These are phyloP conservation scores for Dactylellina sp. DNA, from an alignment of 2,329 filamentous ascomycete genomes.

Conservation along the genomic window DNA sequence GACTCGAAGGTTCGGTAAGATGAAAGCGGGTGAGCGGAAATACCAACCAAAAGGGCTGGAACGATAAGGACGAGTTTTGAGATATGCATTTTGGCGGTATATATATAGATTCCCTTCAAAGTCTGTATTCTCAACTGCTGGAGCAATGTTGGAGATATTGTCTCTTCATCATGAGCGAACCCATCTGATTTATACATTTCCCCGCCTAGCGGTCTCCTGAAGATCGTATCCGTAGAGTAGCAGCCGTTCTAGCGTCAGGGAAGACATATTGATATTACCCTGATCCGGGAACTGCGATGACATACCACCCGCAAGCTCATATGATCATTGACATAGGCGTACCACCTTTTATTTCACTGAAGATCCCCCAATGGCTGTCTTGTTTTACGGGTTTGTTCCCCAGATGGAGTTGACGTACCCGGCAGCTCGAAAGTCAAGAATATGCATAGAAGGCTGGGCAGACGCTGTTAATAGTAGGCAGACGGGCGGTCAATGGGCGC, in stretches of 20 bases:
- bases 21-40: conserved; percentile 39
- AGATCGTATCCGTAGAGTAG: background rate
- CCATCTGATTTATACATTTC: conserved; percentile 33
- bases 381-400: conserved; percentile 1
- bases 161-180: conserved; percentile 4
- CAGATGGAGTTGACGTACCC: conserved; percentile 11
- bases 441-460: conserved; percentile 1
- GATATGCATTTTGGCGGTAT: conserved; percentile 35
- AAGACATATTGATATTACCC: conserved; percentile 1
- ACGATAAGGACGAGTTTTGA: conserved; percentile 27
- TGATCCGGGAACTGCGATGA: conserved; percentile 22
- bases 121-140: conserved; percentile 6
- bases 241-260: background rate
- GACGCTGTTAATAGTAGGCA: conserved; percentile 31
- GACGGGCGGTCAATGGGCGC: conserved; percentile 3
- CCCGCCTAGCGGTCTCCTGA: background rate
- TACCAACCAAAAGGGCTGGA: conserved; percentile 24
- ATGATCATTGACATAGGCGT: conserved; percentile 5
- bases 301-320: conserved; percentile 3
- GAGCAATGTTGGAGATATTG: background rate
- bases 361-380: conserved; percentile 3
- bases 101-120: background rate
- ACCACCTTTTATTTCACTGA: background rate
- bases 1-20: conserved; percentile 37
- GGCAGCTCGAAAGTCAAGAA: conserved; percentile 14